phyloP scores from a whole-genome alignment of 2,329 filamentous ascomycete genomes.

The Neonectria hederae region DNA sequence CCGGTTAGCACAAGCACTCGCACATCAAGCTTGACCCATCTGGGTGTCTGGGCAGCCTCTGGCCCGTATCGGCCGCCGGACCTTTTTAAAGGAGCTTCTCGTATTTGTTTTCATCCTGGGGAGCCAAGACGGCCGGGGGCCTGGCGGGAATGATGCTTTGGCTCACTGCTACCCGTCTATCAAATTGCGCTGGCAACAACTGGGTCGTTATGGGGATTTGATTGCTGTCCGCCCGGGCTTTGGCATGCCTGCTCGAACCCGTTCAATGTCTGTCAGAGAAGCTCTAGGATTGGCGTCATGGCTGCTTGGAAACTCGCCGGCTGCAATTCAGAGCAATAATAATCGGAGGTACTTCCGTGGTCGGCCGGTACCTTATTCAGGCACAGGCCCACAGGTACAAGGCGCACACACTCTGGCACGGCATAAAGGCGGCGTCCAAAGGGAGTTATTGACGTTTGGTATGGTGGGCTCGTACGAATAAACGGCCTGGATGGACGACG shows the following conservation, averaged over 20 bases:
- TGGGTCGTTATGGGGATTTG: no score
- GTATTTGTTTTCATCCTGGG: conserved; percentile 34
- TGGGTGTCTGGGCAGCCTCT: conserved; percentile 15
- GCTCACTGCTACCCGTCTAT: neutral
- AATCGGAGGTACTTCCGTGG: conserved; percentile 3
- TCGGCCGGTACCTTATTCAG: neutral
- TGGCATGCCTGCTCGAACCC: neutral
- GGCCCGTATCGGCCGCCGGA: conserved; percentile 23
- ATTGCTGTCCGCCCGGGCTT: neutral
- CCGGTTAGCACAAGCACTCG: conserved; percentile 13
- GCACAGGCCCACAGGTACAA: conserved; percentile 7
- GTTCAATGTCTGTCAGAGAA: neutral
- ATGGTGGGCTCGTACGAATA: conserved; percentile 14
- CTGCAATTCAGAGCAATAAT: conserved; percentile 3
- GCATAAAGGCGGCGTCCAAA: neutral
- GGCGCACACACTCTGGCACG: conserved; percentile 2
- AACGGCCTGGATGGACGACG: conserved; percentile 11
- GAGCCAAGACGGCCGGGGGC: neutral
- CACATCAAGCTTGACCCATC: conserved; percentile 26
- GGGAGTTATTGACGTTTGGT: no score
- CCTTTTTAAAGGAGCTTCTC: conserved; percentile 26
- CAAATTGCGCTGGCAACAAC: neutral
- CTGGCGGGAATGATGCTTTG: conserved; percentile 15
- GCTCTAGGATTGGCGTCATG: neutral
- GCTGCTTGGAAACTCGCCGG: neutral